Base-by-base conservation (phyloP, 345 rosid species). In the Isatis tinctoria region DNA sequence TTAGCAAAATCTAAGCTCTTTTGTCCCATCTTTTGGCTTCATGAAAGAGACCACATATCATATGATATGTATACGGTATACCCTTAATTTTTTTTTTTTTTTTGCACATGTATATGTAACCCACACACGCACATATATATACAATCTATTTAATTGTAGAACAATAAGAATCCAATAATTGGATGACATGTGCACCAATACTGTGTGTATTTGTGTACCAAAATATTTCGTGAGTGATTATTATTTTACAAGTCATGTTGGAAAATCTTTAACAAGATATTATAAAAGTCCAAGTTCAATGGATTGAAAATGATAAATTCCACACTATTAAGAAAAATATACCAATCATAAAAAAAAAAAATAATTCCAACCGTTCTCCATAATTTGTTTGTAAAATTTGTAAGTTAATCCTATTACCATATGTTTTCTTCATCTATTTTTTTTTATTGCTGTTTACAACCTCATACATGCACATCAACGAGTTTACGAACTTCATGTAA, bases 1-100 rank as follows among this genome's bases (percentile, higher is more conserved):
- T 40, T 26, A 68, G 17, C 51, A 41, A 60, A 40, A 33, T 26
- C 16, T 53, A 54, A 69, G 52, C 43, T 51, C 37, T 53, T 76
- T 69, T 69, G 60, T 76, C 79, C 70, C 66, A 69, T 63, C 79
- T 65, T 63, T 76, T 69, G 79, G 71, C 70, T 63, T 63, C 59
- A 44, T 76, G 79, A 76, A 76, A 69, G 66, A 54, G 75, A 76
- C 75, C 70, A 68, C 13, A 62, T 53, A 26, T 62, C 74, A 69
- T 61, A 75, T 69, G 69, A 68, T 53, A 68, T 75, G 72, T 65
- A n/a, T n/a, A n/a, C n/a, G n/a, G 32, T 41, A 22, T 22, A 74
- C 24, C 24, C 60, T 66, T 51, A 51, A n/a, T 5, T 20, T 35
- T n/a, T 57, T 37, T 56, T 36, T 45, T 27, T 14, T 10, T 28